Evolutionary conservation across 176 grass and related monocot genomes (phyloP).

Genomic region (Pharus latifolius): DNA sequence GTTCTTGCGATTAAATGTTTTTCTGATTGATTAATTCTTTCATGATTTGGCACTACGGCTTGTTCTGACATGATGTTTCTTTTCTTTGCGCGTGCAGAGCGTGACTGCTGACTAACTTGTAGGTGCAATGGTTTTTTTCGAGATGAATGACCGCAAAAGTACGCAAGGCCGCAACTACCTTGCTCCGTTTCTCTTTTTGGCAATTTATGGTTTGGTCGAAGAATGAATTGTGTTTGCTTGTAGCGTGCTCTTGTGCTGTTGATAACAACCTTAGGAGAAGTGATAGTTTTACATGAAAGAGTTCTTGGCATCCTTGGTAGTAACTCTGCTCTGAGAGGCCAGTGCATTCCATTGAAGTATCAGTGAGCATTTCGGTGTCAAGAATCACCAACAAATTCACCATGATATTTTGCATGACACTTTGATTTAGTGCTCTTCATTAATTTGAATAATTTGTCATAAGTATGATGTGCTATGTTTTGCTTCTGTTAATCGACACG

Average conservation of each 20-base stretch:
- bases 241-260: background rate
- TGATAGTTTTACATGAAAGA: background rate
- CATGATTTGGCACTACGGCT: no score
- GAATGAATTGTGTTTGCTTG: background rate
- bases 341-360: background rate
- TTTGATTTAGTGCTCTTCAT: background rate
- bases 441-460: background rate
- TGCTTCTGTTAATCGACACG: no score
- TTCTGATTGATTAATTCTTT: no score
- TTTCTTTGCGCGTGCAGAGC: no score
- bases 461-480: background rate
- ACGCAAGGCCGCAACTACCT: constrained; percentile 13
- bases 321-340: background rate
- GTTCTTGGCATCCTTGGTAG: background rate
- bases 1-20: no score
- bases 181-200: background rate
- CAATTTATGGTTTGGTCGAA: background rate
- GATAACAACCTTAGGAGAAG: background rate
- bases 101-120: no score
- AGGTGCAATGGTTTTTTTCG: constrained; percentile 68
- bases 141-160: constrained; percentile 76
- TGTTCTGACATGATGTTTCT: no score
- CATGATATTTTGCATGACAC: background rate
- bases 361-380: background rate
- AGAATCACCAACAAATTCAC: background rate